Evolutionary conservation across 345 rosid species (phyloP), one percentile per base, ranked within the genome.

Genomic region (Corchorus olitorius): DNA sequence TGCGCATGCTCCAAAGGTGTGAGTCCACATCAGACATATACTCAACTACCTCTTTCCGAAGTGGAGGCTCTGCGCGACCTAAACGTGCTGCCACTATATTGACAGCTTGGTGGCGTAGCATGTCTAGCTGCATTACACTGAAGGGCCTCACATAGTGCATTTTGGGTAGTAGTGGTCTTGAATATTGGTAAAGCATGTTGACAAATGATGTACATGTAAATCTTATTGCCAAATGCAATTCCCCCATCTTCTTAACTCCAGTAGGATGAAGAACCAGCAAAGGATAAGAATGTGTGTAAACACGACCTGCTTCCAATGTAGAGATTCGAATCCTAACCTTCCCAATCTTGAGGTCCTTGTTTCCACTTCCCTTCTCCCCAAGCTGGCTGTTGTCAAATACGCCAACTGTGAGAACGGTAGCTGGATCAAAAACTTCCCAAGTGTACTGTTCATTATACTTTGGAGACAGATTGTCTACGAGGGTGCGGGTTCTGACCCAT

Each of bases 161-260:
- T 84, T 92, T 97, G 0, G 99, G 98, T 43, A 97, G 74, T 76
- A 97, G 86, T 6, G 99, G 98, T n/a, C 83, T 82, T 0, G 97
- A 83, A 82, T 97, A 97, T 68, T 87, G 87, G 82, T 86, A 92
- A 81, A 97, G 90, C 99, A 97, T 91, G 82, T 94, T 97, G 0
- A 81, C 87, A 56, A 94, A 89, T 1, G 97, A 94, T 45, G 86
- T 77, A 86, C 98, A 94, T 0, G 97, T 86, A 77, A 94, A 92
- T 48, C 97, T 84, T 34, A 97, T 88, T 0, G 98, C 99, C 79
- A 97, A 78, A 81, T 97, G 99, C 65, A 94, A 33, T 77, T 97
- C 99, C 2, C 99, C 99, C 98, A 92, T 97, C 80, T 97, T 97
- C 87, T 94, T 94, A 52, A 97, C 92, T 19, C 99, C 99, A 43